A percentile compares a stretch with the other conserved stretches of the same genome.
Conservation (phyloP, 1,284 basidiomycete species). For the Cutaneotrichosporon spelunceum region DNA sequence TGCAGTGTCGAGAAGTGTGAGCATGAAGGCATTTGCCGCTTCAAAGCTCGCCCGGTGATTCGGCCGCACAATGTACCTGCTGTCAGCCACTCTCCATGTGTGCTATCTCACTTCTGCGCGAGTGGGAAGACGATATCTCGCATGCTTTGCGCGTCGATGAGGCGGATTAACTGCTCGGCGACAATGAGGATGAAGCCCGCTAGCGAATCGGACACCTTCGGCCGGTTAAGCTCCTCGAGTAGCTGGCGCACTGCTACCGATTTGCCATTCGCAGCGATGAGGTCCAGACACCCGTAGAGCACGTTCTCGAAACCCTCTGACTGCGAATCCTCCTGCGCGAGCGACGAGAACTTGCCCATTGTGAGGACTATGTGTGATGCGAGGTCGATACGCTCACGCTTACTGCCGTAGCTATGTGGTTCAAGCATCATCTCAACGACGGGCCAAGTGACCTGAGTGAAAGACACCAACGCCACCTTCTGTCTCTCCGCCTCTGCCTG, state of each 20-base stretch:
- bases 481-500: slow-evolving; percentile 25
- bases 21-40: slow-evolving; percentile 36
- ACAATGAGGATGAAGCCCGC: slow-evolving; percentile 30
- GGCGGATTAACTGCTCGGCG: slow-evolving; percentile 33
- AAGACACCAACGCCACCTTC: slow-evolving; percentile 29
- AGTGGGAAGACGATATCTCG: slow-evolving; percentile 26
- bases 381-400: slow-evolving; percentile 12
- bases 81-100: slow-evolving; percentile 1
- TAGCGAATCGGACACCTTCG: slow-evolving; percentile 12
- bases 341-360: slow-evolving; percentile 27
- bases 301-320: slow-evolving; percentile 32
- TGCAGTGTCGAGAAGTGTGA: slow-evolving; percentile 28
- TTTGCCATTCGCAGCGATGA: slow-evolving; percentile 26
- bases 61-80: slow-evolving; percentile 30
- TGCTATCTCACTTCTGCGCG: slow-evolving; percentile 27
- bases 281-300: slow-evolving; percentile 36
- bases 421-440: slow-evolving; percentile 27
- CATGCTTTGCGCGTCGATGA: slow-evolving; percentile 26
- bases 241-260: slow-evolving; percentile 10
- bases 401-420: slow-evolving; percentile 9
- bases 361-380: slow-evolving; percentile 25
- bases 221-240: slow-evolving; percentile 9
- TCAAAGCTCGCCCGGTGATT: slow-evolving; percentile 33
- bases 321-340: slow-evolving; percentile 21
- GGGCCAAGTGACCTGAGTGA: slow-evolving; percentile 25